These are phyloP conservation scores for Zelopaecilomyces penicillatus DNA, from an alignment of 2,329 filamentous ascomycete genomes.

Conservation along the genomic window DNA sequence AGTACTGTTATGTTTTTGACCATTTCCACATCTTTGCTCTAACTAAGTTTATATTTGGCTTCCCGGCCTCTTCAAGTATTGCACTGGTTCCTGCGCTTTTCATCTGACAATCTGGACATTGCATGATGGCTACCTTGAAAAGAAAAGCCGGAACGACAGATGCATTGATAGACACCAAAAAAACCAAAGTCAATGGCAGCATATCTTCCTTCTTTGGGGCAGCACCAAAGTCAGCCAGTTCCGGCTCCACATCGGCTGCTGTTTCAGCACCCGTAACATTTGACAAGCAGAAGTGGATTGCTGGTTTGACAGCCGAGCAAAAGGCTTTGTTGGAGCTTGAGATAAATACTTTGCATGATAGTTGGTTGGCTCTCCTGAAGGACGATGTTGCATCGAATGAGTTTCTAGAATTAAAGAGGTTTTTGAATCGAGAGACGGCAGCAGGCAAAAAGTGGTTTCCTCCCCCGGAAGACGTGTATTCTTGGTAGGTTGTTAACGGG, in stretches of 20 bases:
- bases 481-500: constrained; percentile 60
- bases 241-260: constrained; percentile 20
- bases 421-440: constrained; percentile 69
- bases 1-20: too few species aligned
- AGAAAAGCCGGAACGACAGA: constrained; percentile 61
- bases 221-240: constrained; percentile 43
- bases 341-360: constrained; percentile 84
- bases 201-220: constrained; percentile 86
- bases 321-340: constrained; percentile 75
- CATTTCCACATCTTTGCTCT: too few species aligned
- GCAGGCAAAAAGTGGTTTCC: constrained; percentile 76
- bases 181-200: constrained; percentile 63
- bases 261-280: constrained; percentile 48
- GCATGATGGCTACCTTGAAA: constrained; percentile 50
- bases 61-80: too few species aligned
- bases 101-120: too few species aligned
- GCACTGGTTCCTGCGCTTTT: too few species aligned
- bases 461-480: constrained; percentile 82
- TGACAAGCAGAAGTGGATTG: constrained; percentile 86
- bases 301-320: constrained; percentile 70
- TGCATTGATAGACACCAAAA: constrained; percentile 45
- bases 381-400: constrained; percentile 72
- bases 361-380: constrained; percentile 83
- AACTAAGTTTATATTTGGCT: too few species aligned
- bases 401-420: constrained; percentile 82